Evolutionary conservation across 192 early-diverging fungal genomes (phyloP).

Genomic region (Diversispora epigaea): DNA sequence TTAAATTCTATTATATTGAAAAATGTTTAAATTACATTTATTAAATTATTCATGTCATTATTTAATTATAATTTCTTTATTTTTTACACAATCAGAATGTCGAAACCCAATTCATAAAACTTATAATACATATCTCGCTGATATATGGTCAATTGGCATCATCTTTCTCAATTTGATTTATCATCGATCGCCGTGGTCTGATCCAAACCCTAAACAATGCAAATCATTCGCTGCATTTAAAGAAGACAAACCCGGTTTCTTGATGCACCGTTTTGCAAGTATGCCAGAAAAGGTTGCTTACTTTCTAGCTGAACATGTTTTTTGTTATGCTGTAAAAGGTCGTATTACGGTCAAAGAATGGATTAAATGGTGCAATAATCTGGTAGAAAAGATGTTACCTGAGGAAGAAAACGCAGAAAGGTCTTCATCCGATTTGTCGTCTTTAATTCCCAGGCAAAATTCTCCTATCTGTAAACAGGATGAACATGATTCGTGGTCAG

Average conservation of each 20-base stretch:
- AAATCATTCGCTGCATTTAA: constrained; percentile 62
- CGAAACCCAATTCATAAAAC: constrained; percentile 40
- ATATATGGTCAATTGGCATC: constrained; percentile 75
- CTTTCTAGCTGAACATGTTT: constrained; percentile 62
- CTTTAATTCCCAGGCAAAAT: background rate
- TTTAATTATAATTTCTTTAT: background rate
- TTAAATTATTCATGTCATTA: too few species aligned
- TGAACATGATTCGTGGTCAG: constrained; percentile 47
- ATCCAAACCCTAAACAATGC: constrained; percentile 58
- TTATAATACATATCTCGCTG: constrained; percentile 63
- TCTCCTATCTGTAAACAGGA: background rate
- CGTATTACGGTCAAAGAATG: constrained; percentile 36
- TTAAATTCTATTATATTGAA: too few species aligned
- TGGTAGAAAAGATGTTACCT: constrained; percentile 30
- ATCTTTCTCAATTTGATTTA: constrained; percentile 71
- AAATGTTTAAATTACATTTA: background rate
- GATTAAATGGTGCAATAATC: constrained; percentile 34
- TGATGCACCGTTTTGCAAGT: constrained; percentile 54
- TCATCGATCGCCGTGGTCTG: constrained; percentile 72
- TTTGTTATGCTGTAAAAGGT: constrained; percentile 46
- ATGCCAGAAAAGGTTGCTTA: constrained; percentile 58
- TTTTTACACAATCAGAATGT: constrained; percentile 38
- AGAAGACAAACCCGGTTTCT: constrained; percentile 59
- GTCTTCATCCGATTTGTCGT: background rate
- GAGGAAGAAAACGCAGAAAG: background rate